Evolutionary conservation across 2,329 filamentous ascomycete genomes (phyloP).

Genomic region (Fusarium euwallaceae): DNA sequence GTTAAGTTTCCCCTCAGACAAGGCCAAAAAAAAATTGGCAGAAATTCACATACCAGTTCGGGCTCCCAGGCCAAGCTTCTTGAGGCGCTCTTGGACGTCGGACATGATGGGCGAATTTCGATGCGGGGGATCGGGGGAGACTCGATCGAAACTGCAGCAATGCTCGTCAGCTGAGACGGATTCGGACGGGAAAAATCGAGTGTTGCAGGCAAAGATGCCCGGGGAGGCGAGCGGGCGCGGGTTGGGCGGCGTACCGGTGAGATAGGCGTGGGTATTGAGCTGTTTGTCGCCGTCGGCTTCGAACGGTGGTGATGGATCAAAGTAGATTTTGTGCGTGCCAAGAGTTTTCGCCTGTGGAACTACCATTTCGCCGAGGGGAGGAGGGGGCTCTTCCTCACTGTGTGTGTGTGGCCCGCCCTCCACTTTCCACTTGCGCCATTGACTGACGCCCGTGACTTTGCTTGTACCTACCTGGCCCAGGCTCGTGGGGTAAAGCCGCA

Average conservation of each 20-base stretch:
- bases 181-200: constrained; percentile 41
- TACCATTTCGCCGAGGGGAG: constrained; percentile 52
- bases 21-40: constrained; percentile 1
- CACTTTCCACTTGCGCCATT: constrained; percentile 34
- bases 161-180: constrained; percentile 45
- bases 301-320: constrained; percentile 52
- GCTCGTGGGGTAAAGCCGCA: constrained; percentile 41
- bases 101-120: constrained; percentile 60
- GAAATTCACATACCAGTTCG: constrained; percentile 74
- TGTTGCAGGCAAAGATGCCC: constrained; percentile 17
- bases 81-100: constrained; percentile 70
- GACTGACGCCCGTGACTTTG: constrained; percentile 36
- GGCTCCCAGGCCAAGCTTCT: constrained; percentile 67
- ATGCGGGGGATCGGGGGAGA: constrained; percentile 48
- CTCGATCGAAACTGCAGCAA: constrained; percentile 47
- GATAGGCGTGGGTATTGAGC: constrained; percentile 51
- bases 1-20: neutral
- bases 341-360: constrained; percentile 59
- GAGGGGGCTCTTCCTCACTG: constrained; percentile 32
- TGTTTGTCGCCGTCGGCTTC: constrained; percentile 54
- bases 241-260: constrained; percentile 51
- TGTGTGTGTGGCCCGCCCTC: constrained; percentile 25
- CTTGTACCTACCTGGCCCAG: constrained; percentile 12
- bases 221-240: constrained; percentile 33
- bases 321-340: constrained; percentile 62